Conservation (phyloP, 495 filamentous ascomycete species). For the Tuber aestivum region DNA sequence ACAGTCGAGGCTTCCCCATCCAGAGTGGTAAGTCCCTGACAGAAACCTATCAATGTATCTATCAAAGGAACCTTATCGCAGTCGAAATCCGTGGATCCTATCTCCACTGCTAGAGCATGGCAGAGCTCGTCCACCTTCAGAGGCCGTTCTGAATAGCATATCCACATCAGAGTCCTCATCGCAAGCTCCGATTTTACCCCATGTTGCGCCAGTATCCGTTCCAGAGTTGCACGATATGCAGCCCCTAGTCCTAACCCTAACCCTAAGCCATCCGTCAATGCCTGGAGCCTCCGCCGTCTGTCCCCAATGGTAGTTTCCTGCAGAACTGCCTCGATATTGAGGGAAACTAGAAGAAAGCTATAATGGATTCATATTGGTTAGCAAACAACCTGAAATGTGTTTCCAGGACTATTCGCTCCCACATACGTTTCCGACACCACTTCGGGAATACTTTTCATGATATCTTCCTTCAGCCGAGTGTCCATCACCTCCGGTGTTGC, state of each 20-base stretch:
- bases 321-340: neutral
- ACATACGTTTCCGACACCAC: neutral
- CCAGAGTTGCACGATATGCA: neutral
- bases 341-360: neutral
- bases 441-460: neutral
- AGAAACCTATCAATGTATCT: neutral
- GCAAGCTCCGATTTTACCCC: neutral
- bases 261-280: neutral
- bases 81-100: neutral
- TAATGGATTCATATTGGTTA: neutral
- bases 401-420: neutral
- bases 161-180: neutral
- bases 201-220: neutral
- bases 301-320: neutral
- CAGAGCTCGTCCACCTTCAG: neutral
- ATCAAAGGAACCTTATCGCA: neutral
- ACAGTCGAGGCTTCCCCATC: neutral
- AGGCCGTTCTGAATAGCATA: neutral
- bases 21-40: constrained; percentile 18
- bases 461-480: neutral
- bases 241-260: neutral
- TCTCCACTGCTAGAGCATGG: neutral
- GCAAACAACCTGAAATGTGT: neutral
- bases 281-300: neutral
- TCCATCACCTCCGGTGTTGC: neutral